A percentile compares a stretch with the other conserved stretches of the same genome.
Evolutionary conservation across 106 monocot species (phyloP).

Genomic region (Platanthera guangdongensis): DNA sequence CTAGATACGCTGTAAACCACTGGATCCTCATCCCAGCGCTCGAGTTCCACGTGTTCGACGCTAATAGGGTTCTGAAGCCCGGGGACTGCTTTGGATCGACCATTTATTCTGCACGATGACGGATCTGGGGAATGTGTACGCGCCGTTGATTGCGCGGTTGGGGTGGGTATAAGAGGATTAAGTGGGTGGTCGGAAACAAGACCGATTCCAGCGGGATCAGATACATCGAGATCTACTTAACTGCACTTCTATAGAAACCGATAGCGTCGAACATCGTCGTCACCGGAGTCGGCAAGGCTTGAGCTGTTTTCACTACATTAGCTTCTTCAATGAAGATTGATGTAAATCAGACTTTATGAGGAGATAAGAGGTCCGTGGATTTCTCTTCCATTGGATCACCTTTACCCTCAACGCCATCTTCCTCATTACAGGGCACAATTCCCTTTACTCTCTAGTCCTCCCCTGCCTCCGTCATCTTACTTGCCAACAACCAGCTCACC

Average conservation of each 20-base stretch:
- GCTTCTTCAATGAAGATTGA: not conserved
- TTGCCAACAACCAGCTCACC: too few species aligned
- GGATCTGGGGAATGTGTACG: slow-evolving; percentile 43
- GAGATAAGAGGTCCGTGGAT: not conserved
- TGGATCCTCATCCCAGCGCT: slow-evolving; percentile 69
- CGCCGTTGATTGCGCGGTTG: slow-evolving; percentile 41
- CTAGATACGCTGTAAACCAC: slow-evolving; percentile 87
- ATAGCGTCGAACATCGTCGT: not conserved
- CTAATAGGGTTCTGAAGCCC: slow-evolving; percentile 61
- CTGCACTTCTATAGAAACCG: slow-evolving; percentile 85
- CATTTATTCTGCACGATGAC: slow-evolving; percentile 59
- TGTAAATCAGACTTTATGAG: not conserved
- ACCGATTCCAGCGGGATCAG: slow-evolving; percentile 38
- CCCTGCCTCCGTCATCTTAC: too few species aligned
- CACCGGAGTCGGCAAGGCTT: not conserved
- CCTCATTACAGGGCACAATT: too few species aligned
- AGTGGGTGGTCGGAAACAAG: slow-evolving; percentile 84
- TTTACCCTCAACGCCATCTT: too few species aligned
- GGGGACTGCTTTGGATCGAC: slow-evolving; percentile 80
- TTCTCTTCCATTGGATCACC: not conserved
- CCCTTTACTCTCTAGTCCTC: too few species aligned
- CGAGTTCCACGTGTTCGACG: slow-evolving; percentile 78
- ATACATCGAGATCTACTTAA: slow-evolving; percentile 72
- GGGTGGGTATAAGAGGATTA: slow-evolving; percentile 72
- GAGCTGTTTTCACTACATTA: not conserved